Evolutionary conservation across 306 rosid species (phyloP).

Genomic region (Sicyos edulis): DNA sequence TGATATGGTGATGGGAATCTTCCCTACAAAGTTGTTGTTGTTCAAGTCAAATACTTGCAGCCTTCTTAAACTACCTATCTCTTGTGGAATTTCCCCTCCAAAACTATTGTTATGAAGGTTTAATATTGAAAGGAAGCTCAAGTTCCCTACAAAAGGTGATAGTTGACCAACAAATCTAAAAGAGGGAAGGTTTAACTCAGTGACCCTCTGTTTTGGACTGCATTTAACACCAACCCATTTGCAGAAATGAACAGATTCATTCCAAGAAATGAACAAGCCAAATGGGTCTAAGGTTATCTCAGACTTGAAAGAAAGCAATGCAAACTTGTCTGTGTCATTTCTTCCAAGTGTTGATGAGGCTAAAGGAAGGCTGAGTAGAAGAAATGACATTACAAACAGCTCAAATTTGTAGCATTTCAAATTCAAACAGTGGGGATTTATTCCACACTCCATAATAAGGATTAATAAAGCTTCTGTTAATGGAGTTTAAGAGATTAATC

Average conservation of each 20-base stretch:
- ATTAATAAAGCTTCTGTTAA: not conserved
- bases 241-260: constrained; percentile 24
- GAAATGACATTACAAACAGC: not conserved
- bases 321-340: constrained; percentile 13
- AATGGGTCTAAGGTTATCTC: constrained; percentile 8
- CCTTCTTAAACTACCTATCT: constrained; percentile 21
- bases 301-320: constrained; percentile 28
- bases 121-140: constrained; percentile 21
- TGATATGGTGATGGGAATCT: constrained; percentile 18
- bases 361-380: not conserved
- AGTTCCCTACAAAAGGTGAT: constrained; percentile 25
- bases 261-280: constrained; percentile 25
- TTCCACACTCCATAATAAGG: not conserved
- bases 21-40: constrained; percentile 20
- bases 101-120: constrained; percentile 23
- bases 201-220: constrained; percentile 22
- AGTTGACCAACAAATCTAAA: constrained; percentile 4
- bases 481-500: not conserved
- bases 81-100: constrained; percentile 18
- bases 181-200: not conserved
- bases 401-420: constrained; percentile 2
- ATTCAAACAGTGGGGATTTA: not conserved
- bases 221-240: constrained; percentile 28
- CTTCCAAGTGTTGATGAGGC: not conserved
- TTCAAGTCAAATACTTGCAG: not conserved